Base-by-base conservation (phyloP, 352 stramenopile genomes). In the Pythium aristosporum region DNA sequence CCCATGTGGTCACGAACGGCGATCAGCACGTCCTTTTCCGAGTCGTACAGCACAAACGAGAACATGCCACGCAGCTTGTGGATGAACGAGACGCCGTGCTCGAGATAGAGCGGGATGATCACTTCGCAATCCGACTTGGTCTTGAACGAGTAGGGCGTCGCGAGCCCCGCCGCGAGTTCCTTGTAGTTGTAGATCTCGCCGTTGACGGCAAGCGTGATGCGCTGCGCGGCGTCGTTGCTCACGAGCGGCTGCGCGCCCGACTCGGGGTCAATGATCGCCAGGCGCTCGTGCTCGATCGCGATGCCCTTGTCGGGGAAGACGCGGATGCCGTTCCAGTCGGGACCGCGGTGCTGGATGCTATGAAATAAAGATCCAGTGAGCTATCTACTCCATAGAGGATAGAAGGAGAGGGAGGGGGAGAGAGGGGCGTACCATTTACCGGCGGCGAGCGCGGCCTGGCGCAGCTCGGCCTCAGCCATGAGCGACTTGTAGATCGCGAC, bases 151-250 rank as follows among this genome's bases (percentile, higher is more conserved):
- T 99, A 99, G n/a, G 94, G 84, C 41, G 84, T 86, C 37, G 72
- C 62, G 10, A 98, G 74, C n/a, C 71, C 44, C 6, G 75, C 66
- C 42, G 96, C 97, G 10, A 99, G 75, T 72, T 99, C 88, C 73
- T 97, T 96, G 86, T 99, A 98, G 82, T 99, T 99, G 91, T 99
- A 99, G 63, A 99, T 98, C 81, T 99, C 97, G 50, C 97, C 97
- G 77, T 99, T 99, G 41, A 97, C 97, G 8, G 96, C 93, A 6
- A 99, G 88, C 68, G 98, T 98, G 63, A 99, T 87, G 48, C 81
- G 85, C 44, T 71, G 63, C 43, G 77, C 72, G 10, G 81, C 73
- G 70, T 98, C 94, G 73, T 87, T 89, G 69, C 80, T 94, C 57
- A 92, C 76, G 9, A 98, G 77, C 49, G 91, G 91, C 73, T 98